Evolutionary conservation across 768 basidiomycete species (phyloP), one percentile per base, ranked within the genome.

Genomic region (Cyclocybe cylindracea): DNA sequence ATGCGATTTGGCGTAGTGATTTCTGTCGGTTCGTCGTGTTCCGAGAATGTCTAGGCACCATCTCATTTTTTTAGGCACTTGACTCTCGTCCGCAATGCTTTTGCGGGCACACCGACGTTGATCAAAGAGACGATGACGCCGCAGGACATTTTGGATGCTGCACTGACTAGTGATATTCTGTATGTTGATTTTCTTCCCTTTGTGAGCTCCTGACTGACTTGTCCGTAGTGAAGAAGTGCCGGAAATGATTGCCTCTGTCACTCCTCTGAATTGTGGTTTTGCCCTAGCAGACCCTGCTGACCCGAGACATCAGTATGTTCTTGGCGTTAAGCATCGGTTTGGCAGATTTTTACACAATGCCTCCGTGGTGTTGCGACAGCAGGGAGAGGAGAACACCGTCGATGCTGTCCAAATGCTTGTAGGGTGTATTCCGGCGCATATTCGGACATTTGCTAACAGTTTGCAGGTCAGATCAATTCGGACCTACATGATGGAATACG

Each of bases 301-400:
- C 63, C 80, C 80, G 3, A 78, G 84, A 33, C 83, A 87, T 62
- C 74, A 79, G 53, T 87, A 84, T 56, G 78, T 91, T 13, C 66
- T 71, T 5, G 57, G 66, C 2, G 67, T 92, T 52, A 81, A 83
- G 45, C 67, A 71, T 16, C 79, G 86, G 7, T 87, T 89, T 56
- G 89, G 89, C 1, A 68, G 70, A 18, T 82, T 91, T 56, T 70
- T 96, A 29, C 88, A 91, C 58, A 67, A 74, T 19, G 89, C 90
- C 0, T 91, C 91, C 0, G 71, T 75, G 5, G 79, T 82, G 13
- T 67, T 92, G 57, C 79, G 79, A 34, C 77, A 82, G 53, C 89
- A 90, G 66, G 89, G 89, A 5, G 86, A 88, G 61, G 86, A 89
- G 67, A 89, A 87, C 57, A 87, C 85, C 2, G 83, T 94, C 7